Evolutionary conservation across 495 filamentous ascomycete species (phyloP).

Genomic region (Wilcoxina mikolae): DNA sequence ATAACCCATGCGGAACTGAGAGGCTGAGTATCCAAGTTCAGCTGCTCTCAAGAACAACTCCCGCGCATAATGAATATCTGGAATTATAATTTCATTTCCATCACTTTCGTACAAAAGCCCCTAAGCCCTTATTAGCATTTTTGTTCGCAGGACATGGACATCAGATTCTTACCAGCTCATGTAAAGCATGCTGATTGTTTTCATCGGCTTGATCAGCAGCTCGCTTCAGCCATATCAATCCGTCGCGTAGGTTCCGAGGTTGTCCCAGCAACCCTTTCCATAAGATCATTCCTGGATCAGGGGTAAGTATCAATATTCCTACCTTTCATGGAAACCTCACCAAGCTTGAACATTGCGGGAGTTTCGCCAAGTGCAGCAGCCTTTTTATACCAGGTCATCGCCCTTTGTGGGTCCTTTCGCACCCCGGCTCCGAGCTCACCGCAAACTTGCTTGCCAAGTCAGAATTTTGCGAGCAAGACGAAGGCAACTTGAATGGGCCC

Average conservation of each 20-base stretch:
- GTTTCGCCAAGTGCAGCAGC: constrained; percentile 79
- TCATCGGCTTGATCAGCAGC: constrained; percentile 76
- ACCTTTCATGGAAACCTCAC: constrained; percentile 42
- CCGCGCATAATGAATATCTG: constrained; percentile 64
- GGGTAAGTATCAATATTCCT: constrained; percentile 6
- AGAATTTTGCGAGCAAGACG: neutral
- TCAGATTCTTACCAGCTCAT: constrained; percentile 47
- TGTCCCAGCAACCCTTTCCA: constrained; percentile 91
- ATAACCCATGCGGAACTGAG: constrained; percentile 74
- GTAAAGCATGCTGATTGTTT: constrained; percentile 88
- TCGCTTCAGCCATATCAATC: constrained; percentile 78
- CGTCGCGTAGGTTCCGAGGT: constrained; percentile 65
- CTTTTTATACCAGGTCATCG: constrained; percentile 94
- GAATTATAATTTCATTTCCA: constrained; percentile 52
- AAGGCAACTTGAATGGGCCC: neutral
- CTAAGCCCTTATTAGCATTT: neutral
- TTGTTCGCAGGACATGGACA: neutral
- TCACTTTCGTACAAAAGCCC: constrained; percentile 66
- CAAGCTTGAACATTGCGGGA: constrained; percentile 95
- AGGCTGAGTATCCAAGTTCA: constrained; percentile 83
- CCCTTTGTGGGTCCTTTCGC: constrained; percentile 74
- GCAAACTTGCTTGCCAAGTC: constrained; percentile 43
- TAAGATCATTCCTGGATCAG: constrained; percentile 52
- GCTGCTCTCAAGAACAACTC: constrained; percentile 77
- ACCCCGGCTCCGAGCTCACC: constrained; percentile 97